Conservation (phyloP, 2,329 filamentous ascomycete genomes). For the Aspergillus sp. region DNA sequence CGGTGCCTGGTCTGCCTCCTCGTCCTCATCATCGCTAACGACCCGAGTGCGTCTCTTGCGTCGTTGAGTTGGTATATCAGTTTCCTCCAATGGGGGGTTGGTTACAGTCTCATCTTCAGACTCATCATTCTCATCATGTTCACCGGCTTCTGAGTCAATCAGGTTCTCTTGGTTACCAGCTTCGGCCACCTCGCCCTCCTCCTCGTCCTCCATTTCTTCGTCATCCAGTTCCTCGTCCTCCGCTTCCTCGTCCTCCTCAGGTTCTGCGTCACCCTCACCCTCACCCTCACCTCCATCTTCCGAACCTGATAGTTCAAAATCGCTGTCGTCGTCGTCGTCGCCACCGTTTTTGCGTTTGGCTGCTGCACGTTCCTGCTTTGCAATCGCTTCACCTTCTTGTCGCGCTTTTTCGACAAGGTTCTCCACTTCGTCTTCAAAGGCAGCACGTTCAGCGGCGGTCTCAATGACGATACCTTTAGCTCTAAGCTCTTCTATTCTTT, state of each 20-base stretch:
- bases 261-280: slow-evolving; percentile 40
- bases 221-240: slow-evolving; percentile 27
- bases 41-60: slow-evolving; percentile 56
- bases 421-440: slow-evolving; percentile 79
- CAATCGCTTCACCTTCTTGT: slow-evolving; percentile 75
- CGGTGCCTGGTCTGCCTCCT: slow-evolving; percentile 48
- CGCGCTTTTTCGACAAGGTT: slow-evolving; percentile 84
- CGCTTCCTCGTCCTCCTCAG: slow-evolving; percentile 27
- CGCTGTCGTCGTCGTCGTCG: slow-evolving; percentile 38
- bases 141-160: slow-evolving; percentile 37
- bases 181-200: slow-evolving; percentile 14
- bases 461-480: slow-evolving; percentile 79
- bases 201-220: slow-evolving; percentile 16
- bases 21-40: slow-evolving; percentile 68
- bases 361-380: slow-evolving; percentile 71
- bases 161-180: slow-evolving; percentile 18
- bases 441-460: slow-evolving; percentile 81
- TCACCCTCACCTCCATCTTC: slow-evolving; percentile 44
- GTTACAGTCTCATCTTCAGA: slow-evolving; percentile 32
- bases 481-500: slow-evolving; percentile 72
- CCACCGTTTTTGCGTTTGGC: slow-evolving; percentile 60
- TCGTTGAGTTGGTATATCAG: slow-evolving; percentile 46
- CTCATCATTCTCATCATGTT: slow-evolving; percentile 38
- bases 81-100: slow-evolving; percentile 43
- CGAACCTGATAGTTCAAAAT: slow-evolving; percentile 48